phyloP scores from a whole-genome alignment of 2,329 filamentous ascomycete species.

The Colletotrichum coccodes region DNA sequence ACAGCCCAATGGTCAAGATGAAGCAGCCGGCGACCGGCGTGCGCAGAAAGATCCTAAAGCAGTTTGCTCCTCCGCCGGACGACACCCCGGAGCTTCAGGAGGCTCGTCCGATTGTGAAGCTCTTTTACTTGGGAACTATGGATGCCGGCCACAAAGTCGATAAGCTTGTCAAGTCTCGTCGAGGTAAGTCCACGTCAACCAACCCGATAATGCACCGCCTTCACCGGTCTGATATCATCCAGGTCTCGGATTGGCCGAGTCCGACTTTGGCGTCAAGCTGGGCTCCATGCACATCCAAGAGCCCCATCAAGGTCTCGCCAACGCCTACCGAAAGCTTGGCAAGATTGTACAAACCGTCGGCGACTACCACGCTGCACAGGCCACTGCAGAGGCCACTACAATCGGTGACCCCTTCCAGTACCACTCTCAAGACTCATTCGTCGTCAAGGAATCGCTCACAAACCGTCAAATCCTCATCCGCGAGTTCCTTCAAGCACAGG shows the following conservation, averaged over 20 bases:
- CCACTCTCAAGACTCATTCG: slow-evolving; percentile 94
- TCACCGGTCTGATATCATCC: slow-evolving; percentile 36
- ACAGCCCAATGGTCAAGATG: slow-evolving; percentile 93
- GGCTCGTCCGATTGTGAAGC: slow-evolving; percentile 89
- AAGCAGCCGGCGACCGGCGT: slow-evolving; percentile 98
- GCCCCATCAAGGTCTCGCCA: slow-evolving; percentile 85
- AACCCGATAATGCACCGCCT: background rate
- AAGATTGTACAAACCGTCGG: slow-evolving; percentile 93
- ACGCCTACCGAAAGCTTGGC: slow-evolving; percentile 94
- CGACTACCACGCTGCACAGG: slow-evolving; percentile 95
- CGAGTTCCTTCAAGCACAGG: slow-evolving; percentile 91
- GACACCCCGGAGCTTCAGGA: slow-evolving; percentile 95
- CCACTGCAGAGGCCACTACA: slow-evolving; percentile 94
- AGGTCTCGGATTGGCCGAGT: slow-evolving; percentile 92
- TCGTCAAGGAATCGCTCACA: slow-evolving; percentile 97
- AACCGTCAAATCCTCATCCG: slow-evolving; percentile 97
- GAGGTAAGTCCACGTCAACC: slow-evolving; percentile 70
- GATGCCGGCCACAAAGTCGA: slow-evolving; percentile 98
- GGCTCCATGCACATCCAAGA: slow-evolving; percentile 90
- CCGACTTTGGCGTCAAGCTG: slow-evolving; percentile 92
- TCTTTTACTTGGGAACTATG: slow-evolving; percentile 96
- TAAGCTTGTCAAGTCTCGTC: slow-evolving; percentile 88
- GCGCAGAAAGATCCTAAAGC: slow-evolving; percentile 93
- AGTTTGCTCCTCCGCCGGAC: slow-evolving; percentile 96
- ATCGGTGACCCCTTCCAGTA: slow-evolving; percentile 94